phyloP scores from a whole-genome alignment of 1,284 basidiomycete genomes.

The Puccinia brachypodii region DNA sequence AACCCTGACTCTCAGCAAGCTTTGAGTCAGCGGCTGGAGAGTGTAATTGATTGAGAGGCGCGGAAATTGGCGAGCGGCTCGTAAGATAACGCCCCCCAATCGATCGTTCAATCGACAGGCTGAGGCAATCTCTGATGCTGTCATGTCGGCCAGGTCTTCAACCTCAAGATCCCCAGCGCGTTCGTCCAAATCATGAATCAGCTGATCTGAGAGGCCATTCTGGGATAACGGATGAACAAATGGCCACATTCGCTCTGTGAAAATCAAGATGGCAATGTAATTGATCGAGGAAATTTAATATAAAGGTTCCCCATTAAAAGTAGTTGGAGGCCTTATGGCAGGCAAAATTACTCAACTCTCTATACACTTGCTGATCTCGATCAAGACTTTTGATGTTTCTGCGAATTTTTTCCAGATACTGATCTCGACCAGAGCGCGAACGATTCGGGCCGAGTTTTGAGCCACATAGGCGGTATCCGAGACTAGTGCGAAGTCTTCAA shows the following conservation, averaged over 20 bases:
- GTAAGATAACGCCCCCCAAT: conserved; percentile 76
- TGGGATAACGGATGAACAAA: conserved; percentile 90
- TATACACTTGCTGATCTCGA: conserved; percentile 79
- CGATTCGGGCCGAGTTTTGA: conserved; percentile 86
- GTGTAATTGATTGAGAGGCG: conserved; percentile 68
- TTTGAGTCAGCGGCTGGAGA: conserved; percentile 79
- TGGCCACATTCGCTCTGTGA: conserved; percentile 81
- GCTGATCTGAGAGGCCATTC: conserved; percentile 70
- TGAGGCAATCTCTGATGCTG: conserved; percentile 73
- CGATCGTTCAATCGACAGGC: conserved; percentile 82
- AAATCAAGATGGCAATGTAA: conserved; percentile 66
- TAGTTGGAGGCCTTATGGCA: neutral
- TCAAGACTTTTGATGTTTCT: conserved; percentile 72
- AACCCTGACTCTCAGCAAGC: conserved; percentile 77
- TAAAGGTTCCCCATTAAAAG: neutral
- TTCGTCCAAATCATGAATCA: conserved; percentile 74
- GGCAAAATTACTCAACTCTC: conserved; percentile 53
- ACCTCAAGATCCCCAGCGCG: conserved; percentile 84
- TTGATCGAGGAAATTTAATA: neutral
- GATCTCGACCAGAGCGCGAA: conserved; percentile 90
- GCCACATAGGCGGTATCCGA: conserved; percentile 92
- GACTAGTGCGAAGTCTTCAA: conserved; percentile 95
- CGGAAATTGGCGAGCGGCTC: conserved; percentile 84
- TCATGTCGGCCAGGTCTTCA: conserved; percentile 72
- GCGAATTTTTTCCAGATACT: conserved; percentile 90